Conservation (phyloP, 2,329 filamentous ascomycete genomes). For the Botryotinia calthae region DNA sequence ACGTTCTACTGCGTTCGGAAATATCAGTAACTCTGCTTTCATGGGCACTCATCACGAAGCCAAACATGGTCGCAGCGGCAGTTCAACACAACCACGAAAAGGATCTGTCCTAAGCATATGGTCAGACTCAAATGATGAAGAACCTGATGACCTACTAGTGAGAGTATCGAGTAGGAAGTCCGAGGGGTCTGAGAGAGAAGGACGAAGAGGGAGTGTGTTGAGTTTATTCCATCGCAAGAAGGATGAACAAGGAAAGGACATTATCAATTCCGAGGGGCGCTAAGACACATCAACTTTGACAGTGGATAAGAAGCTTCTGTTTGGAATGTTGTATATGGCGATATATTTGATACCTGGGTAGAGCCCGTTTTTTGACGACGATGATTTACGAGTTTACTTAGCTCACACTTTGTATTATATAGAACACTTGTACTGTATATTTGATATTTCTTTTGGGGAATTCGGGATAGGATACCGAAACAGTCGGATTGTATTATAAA, state of each 20-base stretch:
- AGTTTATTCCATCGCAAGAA: slow-evolving; percentile 9
- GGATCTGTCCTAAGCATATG: slow-evolving; percentile 17
- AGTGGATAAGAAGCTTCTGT: not conserved
- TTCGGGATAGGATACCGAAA: not conserved
- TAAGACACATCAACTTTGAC: not conserved
- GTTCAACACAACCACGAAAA: not conserved
- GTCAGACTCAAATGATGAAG: slow-evolving; percentile 12
- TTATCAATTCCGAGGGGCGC: slow-evolving; percentile 11
- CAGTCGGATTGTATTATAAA: not conserved
- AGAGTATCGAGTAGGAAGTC: slow-evolving; percentile 14
- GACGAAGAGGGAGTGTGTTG: slow-evolving; percentile 8
- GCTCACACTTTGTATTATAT: not conserved
- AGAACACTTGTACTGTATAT: not conserved
- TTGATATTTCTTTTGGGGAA: not conserved
- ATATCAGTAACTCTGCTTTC: slow-evolving; percentile 14
- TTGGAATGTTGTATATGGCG: not conserved
- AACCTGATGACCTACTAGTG: not conserved
- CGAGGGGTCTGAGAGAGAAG: not conserved
- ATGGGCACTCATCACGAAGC: slow-evolving; percentile 9
- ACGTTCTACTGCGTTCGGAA: slow-evolving; percentile 14
- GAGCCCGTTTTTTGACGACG: not conserved
- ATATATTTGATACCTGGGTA: slow-evolving; percentile 4
- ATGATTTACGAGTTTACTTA: not conserved
- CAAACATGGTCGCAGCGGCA: slow-evolving; percentile 5
- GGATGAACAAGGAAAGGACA: slow-evolving; percentile 17